These are phyloP conservation scores for Onygenales sp. DNA, from an alignment of 2,329 filamentous ascomycete genomes.

Conservation along the genomic window DNA sequence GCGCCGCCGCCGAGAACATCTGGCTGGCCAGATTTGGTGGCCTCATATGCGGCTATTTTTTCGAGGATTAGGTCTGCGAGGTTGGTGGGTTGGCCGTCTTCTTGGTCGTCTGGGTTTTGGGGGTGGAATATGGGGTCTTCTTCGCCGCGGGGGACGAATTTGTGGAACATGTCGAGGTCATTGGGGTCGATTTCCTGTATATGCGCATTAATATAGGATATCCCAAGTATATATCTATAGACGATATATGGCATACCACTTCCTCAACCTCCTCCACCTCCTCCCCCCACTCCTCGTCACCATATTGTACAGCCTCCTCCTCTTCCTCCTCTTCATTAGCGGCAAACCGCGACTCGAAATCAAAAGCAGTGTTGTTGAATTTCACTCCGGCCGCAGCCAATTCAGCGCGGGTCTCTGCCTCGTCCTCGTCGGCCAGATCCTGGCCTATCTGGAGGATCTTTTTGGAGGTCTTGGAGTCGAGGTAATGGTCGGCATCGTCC, in stretches of 20 bases:
- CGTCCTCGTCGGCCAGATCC: constrained; percentile 77
- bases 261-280: constrained; percentile 58
- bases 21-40: constrained; percentile 44
- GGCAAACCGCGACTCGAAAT: constrained; percentile 67
- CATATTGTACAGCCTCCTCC: constrained; percentile 45
- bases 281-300: constrained; percentile 61
- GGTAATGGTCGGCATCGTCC: constrained; percentile 57
- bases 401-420: constrained; percentile 35
- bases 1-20: constrained; percentile 43
- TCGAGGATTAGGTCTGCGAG: constrained; percentile 86
- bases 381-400: constrained; percentile 25
- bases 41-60: constrained; percentile 89
- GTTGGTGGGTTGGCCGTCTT: constrained; percentile 57
- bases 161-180: constrained; percentile 83
- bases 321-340: constrained; percentile 41
- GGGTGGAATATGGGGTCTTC: constrained; percentile 64
- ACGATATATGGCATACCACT: constrained; percentile 23
- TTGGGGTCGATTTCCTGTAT: constrained; percentile 70
- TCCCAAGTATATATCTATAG: neutral
- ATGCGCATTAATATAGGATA: neutral
- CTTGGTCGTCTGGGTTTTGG: constrained; percentile 28
- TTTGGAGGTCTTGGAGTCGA: constrained; percentile 79
- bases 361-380: constrained; percentile 51
- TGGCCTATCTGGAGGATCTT: constrained; percentile 86
- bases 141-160: constrained; percentile 70